Base-by-base conservation (phyloP, 2,329 filamentous ascomycete genomes). In the Ustilaginoidea virens region DNA sequence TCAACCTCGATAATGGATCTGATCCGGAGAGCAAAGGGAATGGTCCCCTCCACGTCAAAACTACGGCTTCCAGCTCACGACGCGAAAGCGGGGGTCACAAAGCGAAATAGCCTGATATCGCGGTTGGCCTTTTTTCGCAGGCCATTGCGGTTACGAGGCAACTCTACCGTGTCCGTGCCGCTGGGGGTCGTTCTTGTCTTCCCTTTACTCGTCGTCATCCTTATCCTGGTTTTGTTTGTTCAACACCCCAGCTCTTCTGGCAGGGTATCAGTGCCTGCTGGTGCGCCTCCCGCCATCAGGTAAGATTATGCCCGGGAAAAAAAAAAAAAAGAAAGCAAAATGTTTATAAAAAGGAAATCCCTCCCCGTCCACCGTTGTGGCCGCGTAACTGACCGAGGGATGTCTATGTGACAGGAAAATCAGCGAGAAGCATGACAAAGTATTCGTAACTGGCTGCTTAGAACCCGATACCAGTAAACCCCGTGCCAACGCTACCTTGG, bases 381-480 rank as follows among this genome's bases (percentile, higher is more conserved):
- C n/a, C n/a, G n/a, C n/a, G n/a, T n/a, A n/a, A n/a, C n/a, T n/a
- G n/a, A n/a, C n/a, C n/a, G n/a, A n/a, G n/a, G n/a, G n/a, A n/a
- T n/a, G n/a, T n/a, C n/a, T n/a, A n/a, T 13, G 11, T 21, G 39
- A 45, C 48, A 93, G 86, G 43, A 87, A 85, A 72, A 98, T 98
- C 45, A 93, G 80, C 58, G 90, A 96, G 58, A 81, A 92, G 46
- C 74, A 96, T 56, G 90, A 98, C 58, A 93, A 92, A 56, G 85
- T 94, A 29, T 98, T 98, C 46, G 80, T 85, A 28, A 80, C 75
- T 21, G 90, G 90, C 39, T 98, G 90, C 52, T 68, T 82, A 45
- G 75, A 86, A 41, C 76, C 80, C 27, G 78, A 92, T 45, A 80
- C 75, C 19, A 74, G 71, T 40, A 66, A 74, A 36, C 82, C 83